Conservation (phyloP, 805 yeast species). For the Barnettozyma vustinii region DNA sequence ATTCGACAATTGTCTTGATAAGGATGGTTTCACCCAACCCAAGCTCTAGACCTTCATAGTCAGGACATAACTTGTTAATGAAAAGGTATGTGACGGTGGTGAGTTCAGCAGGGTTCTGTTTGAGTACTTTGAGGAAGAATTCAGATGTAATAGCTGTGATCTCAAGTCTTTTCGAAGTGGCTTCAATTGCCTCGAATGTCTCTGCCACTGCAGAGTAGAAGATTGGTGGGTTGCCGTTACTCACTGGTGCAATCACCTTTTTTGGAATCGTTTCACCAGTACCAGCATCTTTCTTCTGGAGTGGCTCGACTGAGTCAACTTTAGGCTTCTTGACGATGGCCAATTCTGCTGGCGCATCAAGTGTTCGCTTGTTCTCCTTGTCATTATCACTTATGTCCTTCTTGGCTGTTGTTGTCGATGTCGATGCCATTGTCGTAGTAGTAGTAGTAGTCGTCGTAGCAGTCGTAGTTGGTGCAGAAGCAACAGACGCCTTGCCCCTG, state of each 20-base stretch:
- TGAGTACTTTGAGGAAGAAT: constrained; percentile 61
- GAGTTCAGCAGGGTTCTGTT: constrained; percentile 47
- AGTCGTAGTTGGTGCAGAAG: neutral
- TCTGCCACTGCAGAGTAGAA: constrained; percentile 41
- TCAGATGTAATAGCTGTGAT: constrained; percentile 72
- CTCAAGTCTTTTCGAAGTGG: constrained; percentile 76
- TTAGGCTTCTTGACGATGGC: constrained; percentile 14
- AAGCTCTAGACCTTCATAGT: constrained; percentile 88
- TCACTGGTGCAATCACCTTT: neutral
- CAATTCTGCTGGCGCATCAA: neutral
- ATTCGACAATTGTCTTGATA: constrained; percentile 82
- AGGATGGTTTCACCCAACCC: constrained; percentile 90
- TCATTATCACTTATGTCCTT: neutral
- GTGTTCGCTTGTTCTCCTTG: neutral
- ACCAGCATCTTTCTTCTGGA: too few species aligned
- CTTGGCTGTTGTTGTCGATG: neutral
- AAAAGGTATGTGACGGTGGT: constrained; percentile 74
- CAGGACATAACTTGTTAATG: constrained; percentile 90
- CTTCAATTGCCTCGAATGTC: constrained; percentile 73
- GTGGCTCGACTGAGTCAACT: constrained; percentile 1
- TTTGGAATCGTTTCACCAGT: neutral
- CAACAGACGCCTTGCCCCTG: neutral
- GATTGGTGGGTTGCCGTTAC: constrained; percentile 19
- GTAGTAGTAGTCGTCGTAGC: neutral
- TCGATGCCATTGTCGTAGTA: too few species aligned